phyloP scores from a whole-genome alignment of 108 stramenopile genomes.

The Halocafeteria seosinensis region DNA sequence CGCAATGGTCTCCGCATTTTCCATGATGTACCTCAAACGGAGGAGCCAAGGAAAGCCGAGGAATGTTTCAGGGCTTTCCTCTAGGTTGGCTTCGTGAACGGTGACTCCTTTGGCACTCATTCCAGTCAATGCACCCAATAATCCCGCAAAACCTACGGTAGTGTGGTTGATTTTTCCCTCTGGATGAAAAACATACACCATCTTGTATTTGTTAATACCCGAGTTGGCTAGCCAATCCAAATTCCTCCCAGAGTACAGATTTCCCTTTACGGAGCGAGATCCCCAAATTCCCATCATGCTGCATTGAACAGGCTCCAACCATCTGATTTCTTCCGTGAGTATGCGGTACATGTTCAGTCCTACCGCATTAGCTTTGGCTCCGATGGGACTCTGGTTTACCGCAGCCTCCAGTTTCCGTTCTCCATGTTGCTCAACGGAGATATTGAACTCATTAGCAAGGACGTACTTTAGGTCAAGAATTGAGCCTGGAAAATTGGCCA shows the following conservation, averaged over 20 bases:
- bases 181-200: constrained; percentile 6
- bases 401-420: neutral
- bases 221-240: constrained; percentile 9
- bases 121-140: constrained; percentile 10
- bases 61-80: constrained; percentile 7
- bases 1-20: neutral
- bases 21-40: constrained; percentile 11
- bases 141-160: constrained; percentile 9
- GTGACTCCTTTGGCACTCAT: constrained; percentile 3
- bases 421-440: neutral
- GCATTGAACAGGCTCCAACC: neutral
- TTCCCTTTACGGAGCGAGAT: neutral
- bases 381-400: neutral
- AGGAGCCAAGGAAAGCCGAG: constrained; percentile 16
- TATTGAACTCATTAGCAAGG: neutral
- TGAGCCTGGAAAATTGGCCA: constrained; percentile 11
- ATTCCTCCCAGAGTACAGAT: constrained; percentile 9
- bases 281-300: constrained; percentile 13
- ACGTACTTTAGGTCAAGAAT: neutral
- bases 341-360: too few relatives aligned
- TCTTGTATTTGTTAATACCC: neutral
- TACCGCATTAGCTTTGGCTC: neutral
- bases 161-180: neutral
- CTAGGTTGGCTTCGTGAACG: constrained; percentile 17
- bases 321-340: too few relatives aligned